These are phyloP conservation scores for Paraurostyla sp. DNA, from an alignment of 73 alveolate genomes.

Conservation along the genomic window DNA sequence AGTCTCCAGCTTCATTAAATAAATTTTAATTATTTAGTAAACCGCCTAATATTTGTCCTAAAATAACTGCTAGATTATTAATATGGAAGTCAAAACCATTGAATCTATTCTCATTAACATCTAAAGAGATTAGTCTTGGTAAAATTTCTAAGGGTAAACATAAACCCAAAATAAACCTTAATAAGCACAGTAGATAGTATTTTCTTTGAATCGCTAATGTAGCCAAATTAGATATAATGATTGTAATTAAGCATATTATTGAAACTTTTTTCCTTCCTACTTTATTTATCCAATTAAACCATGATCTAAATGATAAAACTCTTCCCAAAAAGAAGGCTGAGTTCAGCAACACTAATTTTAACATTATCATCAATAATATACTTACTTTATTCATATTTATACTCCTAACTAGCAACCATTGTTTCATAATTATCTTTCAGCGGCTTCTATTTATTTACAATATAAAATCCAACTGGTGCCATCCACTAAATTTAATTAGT, in stretches of 20 bases:
- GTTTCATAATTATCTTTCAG: neutral
- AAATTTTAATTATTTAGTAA: neutral
- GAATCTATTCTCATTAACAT: neutral
- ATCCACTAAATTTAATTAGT: conserved; percentile 13
- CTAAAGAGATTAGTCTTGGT: neutral
- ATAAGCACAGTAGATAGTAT: neutral
- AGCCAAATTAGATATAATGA: neutral
- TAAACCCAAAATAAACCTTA: neutral
- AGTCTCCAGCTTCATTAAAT: no score
- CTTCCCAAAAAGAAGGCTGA: neutral
- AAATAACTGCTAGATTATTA: neutral
- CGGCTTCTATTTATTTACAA: neutral
- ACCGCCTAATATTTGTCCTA: neutral
- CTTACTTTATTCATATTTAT: neutral
- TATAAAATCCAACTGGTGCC: neutral
- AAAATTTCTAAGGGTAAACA: neutral
- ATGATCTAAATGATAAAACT: neutral
- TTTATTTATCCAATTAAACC: neutral
- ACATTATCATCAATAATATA: neutral
- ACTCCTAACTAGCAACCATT: neutral
- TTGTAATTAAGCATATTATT: neutral
- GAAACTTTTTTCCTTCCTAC: neutral
- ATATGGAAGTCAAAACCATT: neutral
- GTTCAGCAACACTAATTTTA: neutral
- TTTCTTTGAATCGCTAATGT: neutral